Conservation (phyloP, 2,329 filamentous ascomycete genomes). For the Aspergillus ibericus region DNA sequence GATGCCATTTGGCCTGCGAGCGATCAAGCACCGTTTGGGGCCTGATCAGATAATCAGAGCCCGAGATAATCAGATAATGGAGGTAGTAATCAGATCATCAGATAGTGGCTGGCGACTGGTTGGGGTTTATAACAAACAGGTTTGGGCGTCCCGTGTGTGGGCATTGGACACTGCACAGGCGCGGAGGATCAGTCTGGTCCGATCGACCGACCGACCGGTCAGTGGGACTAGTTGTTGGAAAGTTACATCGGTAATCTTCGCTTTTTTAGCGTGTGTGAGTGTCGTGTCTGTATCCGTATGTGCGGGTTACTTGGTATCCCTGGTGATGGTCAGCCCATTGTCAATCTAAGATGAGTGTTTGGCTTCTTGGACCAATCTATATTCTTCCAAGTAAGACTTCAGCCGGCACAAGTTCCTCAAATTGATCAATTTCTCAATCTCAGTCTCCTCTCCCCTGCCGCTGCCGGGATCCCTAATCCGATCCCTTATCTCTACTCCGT, state of each 20-base stretch:
- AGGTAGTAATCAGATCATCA: constrained; percentile 2
- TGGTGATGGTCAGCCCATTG: too few relatives aligned
- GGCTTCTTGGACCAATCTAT: too few relatives aligned
- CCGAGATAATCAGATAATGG: not conserved
- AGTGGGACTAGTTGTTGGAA: not conserved
- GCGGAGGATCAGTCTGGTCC: too few relatives aligned
- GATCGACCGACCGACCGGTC: not conserved
- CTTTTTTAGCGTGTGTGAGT: not conserved
- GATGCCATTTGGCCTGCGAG: not conserved
- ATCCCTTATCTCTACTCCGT: not conserved
- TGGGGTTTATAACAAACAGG: not conserved
- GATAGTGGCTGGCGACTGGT: not conserved
- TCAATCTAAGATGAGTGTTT: too few relatives aligned
- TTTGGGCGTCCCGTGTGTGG: too few relatives aligned
- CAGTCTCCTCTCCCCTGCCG: too few relatives aligned
- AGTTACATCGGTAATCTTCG: not conserved
- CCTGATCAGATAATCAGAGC: not conserved
- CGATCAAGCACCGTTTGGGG: not conserved
- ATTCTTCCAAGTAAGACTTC: too few relatives aligned
- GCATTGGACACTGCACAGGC: too few relatives aligned
- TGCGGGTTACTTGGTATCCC: too few relatives aligned
- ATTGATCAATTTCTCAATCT: too few relatives aligned
- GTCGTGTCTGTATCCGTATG: too few relatives aligned
- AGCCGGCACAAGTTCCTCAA: too few relatives aligned
- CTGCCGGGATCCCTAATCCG: not conserved